These are phyloP conservation scores for Ogataea methylovora DNA, from an alignment of 805 yeast genomes.

Conservation along the genomic window DNA sequence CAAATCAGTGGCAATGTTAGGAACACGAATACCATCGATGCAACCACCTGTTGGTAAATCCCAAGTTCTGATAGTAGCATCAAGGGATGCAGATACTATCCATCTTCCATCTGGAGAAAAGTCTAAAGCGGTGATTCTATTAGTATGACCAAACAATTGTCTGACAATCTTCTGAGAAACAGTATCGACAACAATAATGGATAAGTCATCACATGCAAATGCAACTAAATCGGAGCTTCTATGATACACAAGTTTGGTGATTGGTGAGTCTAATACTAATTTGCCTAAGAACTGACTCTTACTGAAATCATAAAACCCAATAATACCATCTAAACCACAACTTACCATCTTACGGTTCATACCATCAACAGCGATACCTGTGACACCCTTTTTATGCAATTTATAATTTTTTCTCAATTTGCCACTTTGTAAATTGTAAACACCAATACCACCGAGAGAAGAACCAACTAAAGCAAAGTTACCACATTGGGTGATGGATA, in stretches of 20 bases:
- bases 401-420: slow-evolving; percentile 59
- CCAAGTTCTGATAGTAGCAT: slow-evolving; percentile 90
- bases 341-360: slow-evolving; percentile 86
- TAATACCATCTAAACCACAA: slow-evolving; percentile 80
- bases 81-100: slow-evolving; percentile 78
- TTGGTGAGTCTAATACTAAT: slow-evolving; percentile 65
- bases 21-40: slow-evolving; percentile 80
- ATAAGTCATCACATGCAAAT: slow-evolving; percentile 76
- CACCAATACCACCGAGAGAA: slow-evolving; percentile 74
- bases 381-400: slow-evolving; percentile 70
- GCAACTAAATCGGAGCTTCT: slow-evolving; percentile 80
- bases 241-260: slow-evolving; percentile 72
- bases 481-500: slow-evolving; percentile 85
- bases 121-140: slow-evolving; percentile 80
- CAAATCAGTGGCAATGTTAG: slow-evolving; percentile 73
- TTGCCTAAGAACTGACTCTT: slow-evolving; percentile 61
- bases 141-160: slow-evolving; percentile 82
- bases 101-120: slow-evolving; percentile 95
- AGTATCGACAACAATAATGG: slow-evolving; percentile 76
- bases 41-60: slow-evolving; percentile 96
- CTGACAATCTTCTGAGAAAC: slow-evolving; percentile 79
- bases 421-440: slow-evolving; percentile 92
- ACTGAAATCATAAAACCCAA: slow-evolving; percentile 82
- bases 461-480: slow-evolving; percentile 93
- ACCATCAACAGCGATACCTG: slow-evolving; percentile 85